A percentile compares a stretch with the other conserved stretches of the same genome.
phyloP scores from a whole-genome alignment of 202 grass and related monocot genomes.

The Schoenoplectus tabernaemontani region DNA sequence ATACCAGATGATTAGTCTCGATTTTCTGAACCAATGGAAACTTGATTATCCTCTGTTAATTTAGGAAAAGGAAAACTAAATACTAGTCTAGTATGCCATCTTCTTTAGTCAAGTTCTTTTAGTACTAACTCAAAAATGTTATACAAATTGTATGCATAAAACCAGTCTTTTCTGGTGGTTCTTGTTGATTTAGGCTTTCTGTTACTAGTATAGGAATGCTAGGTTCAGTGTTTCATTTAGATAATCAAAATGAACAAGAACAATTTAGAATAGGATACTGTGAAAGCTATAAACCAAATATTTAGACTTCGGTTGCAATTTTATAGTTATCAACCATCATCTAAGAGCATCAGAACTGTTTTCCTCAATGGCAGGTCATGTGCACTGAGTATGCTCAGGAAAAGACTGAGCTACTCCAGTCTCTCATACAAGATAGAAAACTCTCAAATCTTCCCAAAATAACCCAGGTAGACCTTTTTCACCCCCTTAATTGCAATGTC shows the following conservation, averaged over 20 bases:
- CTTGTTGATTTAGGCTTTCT: neutral
- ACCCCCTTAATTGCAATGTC: neutral
- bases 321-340: neutral
- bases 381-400: slow-evolving; percentile 54
- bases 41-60: neutral
- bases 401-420: slow-evolving; percentile 52
- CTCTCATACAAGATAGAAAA: slow-evolving; percentile 50
- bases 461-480: slow-evolving; percentile 36
- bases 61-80: neutral
- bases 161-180: neutral
- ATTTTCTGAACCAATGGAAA: neutral
- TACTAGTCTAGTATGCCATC: neutral
- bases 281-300: neutral
- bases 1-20: neutral
- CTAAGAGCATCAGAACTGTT: neutral
- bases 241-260: neutral
- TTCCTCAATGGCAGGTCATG: slow-evolving; percentile 47
- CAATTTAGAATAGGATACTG: neutral
- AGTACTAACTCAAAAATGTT: neutral
- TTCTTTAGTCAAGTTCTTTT: neutral
- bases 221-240: neutral
- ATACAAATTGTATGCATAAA: neutral
- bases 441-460: slow-evolving; percentile 65
- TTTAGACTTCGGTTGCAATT: neutral
- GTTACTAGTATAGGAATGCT: neutral